phyloP scores from a whole-genome alignment of 192 early-diverging fungal genomes.

The Ambispora gerdemannii region DNA sequence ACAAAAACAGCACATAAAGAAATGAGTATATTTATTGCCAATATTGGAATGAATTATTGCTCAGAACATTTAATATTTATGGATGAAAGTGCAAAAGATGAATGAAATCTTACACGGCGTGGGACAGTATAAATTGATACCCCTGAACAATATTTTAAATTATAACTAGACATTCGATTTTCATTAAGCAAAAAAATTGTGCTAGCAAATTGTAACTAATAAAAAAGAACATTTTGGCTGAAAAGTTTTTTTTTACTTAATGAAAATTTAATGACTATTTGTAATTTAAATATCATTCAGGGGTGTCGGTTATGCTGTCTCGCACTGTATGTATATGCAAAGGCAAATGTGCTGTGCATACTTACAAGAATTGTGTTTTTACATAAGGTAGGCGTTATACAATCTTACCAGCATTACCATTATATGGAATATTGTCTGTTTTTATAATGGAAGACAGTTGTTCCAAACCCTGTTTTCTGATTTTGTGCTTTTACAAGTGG shows the following conservation, averaged over 20 bases:
- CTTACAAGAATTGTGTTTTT: slow-evolving; percentile 12
- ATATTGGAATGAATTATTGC: background rate
- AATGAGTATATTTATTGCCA: background rate
- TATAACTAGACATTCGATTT: too few relatives aligned
- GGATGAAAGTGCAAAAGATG: slow-evolving; percentile 16
- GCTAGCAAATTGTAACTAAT: too few relatives aligned
- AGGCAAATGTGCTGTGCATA: background rate
- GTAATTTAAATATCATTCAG: too few relatives aligned
- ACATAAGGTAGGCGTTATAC: background rate
- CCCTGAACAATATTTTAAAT: too few relatives aligned
- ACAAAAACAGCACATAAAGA: background rate
- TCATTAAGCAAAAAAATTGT: too few relatives aligned
- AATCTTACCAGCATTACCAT: background rate
- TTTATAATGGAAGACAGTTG: slow-evolving; percentile 14
- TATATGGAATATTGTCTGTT: slow-evolving; percentile 3
- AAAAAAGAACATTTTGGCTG: too few relatives aligned
- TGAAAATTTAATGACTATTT: too few relatives aligned
- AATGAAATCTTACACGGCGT: background rate
- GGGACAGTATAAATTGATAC: too few relatives aligned
- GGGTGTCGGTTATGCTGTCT: too few relatives aligned
- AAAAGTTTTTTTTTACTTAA: too few relatives aligned
- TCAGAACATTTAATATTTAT: slow-evolving; percentile 4
- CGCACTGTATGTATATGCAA: background rate
- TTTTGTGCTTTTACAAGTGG: slow-evolving; percentile 9
- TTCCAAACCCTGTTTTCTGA: background rate